A percentile compares a stretch with the other conserved stretches of the same genome.
These are phyloP conservation scores for Fusarium agapanthi DNA, from an alignment of 2,329 filamentous ascomycete genomes.

Conservation along the genomic window DNA sequence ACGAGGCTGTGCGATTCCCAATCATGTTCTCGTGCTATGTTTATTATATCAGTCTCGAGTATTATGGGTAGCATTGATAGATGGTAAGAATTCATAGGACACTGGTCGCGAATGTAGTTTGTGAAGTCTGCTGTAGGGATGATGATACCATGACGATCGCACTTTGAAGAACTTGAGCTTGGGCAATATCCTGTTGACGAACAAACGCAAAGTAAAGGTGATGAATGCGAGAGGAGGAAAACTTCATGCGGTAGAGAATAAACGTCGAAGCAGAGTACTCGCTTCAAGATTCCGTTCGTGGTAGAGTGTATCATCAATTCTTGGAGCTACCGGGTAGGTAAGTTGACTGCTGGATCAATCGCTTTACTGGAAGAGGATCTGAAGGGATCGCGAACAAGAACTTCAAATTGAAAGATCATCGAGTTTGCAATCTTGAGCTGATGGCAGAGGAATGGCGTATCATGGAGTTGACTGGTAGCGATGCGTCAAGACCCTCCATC, in stretches of 20 bases:
- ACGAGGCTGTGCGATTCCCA: accelerated
- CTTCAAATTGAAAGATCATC: background rate
- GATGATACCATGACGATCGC: accelerated
- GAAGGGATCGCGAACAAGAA: no score
- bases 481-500: background rate
- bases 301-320: accelerated
- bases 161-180: accelerated
- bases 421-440: background rate
- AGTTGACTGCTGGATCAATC: background rate
- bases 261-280: accelerated
- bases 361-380: background rate
- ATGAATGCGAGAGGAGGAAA: accelerated
- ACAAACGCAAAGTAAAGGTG: accelerated
- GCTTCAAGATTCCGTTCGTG: accelerated
- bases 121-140: accelerated
- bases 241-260: accelerated
- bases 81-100: accelerated
- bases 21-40: background rate
- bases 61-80: accelerated
- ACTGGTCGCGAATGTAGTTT: accelerated
- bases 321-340: background rate
- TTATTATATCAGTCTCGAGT: accelerated
- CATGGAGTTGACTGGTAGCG: no score
- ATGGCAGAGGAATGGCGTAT: no score
- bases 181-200: accelerated